Percentiles rank a stretch among this genome's conserved stretches.
phyloP scores from a whole-genome alignment of 495 filamentous ascomycete genomes.

The Annulohypoxylon bovei region DNA sequence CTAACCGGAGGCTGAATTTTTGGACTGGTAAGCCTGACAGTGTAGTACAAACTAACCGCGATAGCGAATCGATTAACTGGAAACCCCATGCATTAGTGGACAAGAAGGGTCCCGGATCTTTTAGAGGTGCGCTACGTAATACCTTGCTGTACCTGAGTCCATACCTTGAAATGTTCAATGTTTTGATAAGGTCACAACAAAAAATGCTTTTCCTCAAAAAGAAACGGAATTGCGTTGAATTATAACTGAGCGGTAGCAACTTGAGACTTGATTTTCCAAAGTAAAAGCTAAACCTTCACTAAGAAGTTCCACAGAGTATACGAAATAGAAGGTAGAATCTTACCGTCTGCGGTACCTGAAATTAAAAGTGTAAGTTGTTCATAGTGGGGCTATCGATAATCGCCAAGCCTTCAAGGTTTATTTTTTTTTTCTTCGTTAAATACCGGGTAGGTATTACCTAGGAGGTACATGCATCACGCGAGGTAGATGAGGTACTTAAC shows the following conservation, averaged over 20 bases:
- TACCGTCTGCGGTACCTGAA: constrained; percentile 29
- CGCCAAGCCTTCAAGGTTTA: constrained; percentile 28
- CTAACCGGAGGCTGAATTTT: constrained; percentile 44
- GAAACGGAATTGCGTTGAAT: background rate
- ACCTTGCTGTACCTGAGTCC: constrained; percentile 32
- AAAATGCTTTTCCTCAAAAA: too few species aligned
- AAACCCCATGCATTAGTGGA: constrained; percentile 38
- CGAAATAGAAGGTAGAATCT: background rate
- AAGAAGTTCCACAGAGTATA: background rate
- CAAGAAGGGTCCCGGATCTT: constrained; percentile 34
- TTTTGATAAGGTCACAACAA: too few species aligned
- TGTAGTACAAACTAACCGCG: constrained; percentile 27
- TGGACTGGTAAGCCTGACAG: constrained; percentile 35
- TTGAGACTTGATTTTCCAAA: background rate
- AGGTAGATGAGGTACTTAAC: constrained; percentile 34
- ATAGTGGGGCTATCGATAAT: constrained; percentile 36
- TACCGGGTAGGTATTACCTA: background rate
- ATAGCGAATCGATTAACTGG: constrained; percentile 37
- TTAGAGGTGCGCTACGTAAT: constrained; percentile 40
- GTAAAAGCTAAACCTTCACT: background rate
- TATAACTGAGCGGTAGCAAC: background rate
- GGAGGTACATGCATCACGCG: constrained; percentile 27
- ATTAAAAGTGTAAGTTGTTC: constrained; percentile 15
- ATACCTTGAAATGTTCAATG: background rate
- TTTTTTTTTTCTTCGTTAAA: constrained; percentile 1